These are phyloP conservation scores for Apiospora aurea DNA, from an alignment of 2,329 filamentous ascomycete species.

Conservation along the genomic window DNA sequence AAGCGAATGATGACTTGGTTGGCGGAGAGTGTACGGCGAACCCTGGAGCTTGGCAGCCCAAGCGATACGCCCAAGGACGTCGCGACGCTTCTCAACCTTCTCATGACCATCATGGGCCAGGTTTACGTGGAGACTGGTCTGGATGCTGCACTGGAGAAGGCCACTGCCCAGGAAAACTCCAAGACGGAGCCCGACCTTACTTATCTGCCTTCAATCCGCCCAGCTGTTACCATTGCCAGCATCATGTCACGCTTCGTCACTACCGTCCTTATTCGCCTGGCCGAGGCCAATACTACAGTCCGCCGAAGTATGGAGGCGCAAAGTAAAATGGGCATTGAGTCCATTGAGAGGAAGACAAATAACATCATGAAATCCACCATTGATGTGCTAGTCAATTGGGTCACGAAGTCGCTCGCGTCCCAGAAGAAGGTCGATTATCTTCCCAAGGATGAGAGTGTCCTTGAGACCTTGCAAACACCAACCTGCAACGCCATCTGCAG, in stretches of 20 bases:
- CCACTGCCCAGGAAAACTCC: constrained; percentile 75
- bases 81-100: constrained; percentile 79
- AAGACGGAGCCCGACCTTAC: constrained; percentile 88
- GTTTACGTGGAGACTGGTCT: constrained; percentile 75
- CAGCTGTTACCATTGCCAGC: constrained; percentile 87
- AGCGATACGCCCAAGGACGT: constrained; percentile 95
- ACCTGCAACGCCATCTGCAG: constrained; percentile 83
- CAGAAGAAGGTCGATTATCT: constrained; percentile 92
- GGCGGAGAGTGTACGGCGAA: constrained; percentile 90
- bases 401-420: constrained; percentile 71
- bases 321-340: constrained; percentile 73
- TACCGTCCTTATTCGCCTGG: constrained; percentile 88
- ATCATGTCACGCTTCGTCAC: constrained; percentile 93
- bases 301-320: constrained; percentile 89
- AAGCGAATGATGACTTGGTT: constrained; percentile 99
- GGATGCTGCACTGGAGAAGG: constrained; percentile 75
- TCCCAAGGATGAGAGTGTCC: constrained; percentile 74
- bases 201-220: constrained; percentile 80
- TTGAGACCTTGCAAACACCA: constrained; percentile 83
- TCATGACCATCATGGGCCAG: constrained; percentile 87
- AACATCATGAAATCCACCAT: constrained; percentile 63
- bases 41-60: constrained; percentile 86
- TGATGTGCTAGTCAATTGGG: constrained; percentile 78
- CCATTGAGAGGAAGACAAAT: constrained; percentile 85
- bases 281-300: constrained; percentile 88